phyloP scores from a whole-genome alignment of 2,329 filamentous ascomycete species.

The Pseudopithomyces maydicus region DNA sequence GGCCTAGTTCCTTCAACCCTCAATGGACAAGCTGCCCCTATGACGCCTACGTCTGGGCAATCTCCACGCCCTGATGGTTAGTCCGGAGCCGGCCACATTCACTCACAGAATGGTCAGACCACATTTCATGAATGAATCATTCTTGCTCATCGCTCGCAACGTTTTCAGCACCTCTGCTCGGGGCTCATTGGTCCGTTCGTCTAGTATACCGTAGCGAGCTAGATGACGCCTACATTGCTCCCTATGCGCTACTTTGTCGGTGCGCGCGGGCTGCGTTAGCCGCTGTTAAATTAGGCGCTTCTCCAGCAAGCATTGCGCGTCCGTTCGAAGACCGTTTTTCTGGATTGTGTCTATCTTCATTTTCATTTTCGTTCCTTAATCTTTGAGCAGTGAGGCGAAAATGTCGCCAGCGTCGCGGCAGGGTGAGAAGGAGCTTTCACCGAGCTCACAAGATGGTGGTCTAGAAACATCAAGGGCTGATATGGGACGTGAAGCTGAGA shows the following conservation, averaged over 20 bases:
- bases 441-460: constrained; percentile 7
- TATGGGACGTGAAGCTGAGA: constrained; percentile 7
- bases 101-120: too few species aligned
- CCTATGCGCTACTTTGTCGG: neutral
- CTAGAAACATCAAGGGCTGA: constrained; percentile 3
- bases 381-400: neutral
- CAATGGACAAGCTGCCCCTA: too few species aligned
- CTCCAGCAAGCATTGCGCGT: neutral
- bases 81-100: too few species aligned
- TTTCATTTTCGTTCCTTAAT: neutral
- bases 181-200: constrained; percentile 7
- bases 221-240: neutral
- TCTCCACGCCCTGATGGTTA: too few species aligned
- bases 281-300: neutral
- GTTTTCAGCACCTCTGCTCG: neutral
- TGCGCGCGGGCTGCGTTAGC: constrained; percentile 2
- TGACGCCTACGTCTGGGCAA: too few species aligned
- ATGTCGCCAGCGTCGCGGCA: neutral
- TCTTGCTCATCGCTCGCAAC: neutral
- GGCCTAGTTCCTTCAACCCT: neutral
- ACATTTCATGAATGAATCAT: too few species aligned
- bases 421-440: constrained; percentile 1
- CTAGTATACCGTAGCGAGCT: neutral
- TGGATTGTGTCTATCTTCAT: neutral
- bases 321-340: too few species aligned